Percentiles rank a stretch among this genome's conserved stretches.
These are phyloP conservation scores for Yamadazyma jaroonii DNA, from an alignment of 1,139 yeast genomes.

Conservation along the genomic window DNA sequence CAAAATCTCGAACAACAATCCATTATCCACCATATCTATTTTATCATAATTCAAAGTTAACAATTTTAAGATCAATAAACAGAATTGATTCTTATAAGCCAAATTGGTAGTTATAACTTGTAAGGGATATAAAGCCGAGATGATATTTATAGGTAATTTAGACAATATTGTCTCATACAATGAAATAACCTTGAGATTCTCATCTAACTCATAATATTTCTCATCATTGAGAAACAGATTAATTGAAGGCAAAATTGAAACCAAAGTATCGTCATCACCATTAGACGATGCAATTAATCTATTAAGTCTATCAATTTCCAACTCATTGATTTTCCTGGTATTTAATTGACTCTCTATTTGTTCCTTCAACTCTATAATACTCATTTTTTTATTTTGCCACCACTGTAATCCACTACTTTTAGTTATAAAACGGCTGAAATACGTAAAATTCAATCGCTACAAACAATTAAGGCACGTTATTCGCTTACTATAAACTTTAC, in stretches of 20 bases:
- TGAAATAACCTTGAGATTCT: slow-evolving; percentile 17
- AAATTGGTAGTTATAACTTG: slow-evolving; percentile 20
- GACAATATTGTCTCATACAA: slow-evolving; percentile 23
- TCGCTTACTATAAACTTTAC: too few species aligned
- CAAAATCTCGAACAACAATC: not conserved
- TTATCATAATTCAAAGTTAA: slow-evolving; percentile 17
- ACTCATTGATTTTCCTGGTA: not conserved
- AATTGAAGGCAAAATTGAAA: slow-evolving; percentile 4
- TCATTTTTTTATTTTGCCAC: not conserved
- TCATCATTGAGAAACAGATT: slow-evolving; percentile 7
- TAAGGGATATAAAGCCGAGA: slow-evolving; percentile 20
- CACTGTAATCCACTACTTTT: not conserved
- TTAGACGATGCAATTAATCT: not conserved
- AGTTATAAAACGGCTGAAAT: not conserved
- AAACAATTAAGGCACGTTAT: too few species aligned
- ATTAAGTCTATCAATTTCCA: not conserved
- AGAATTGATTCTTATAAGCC: slow-evolving; percentile 11
- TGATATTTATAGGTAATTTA: slow-evolving; percentile 16
- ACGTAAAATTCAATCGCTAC: too few species aligned
- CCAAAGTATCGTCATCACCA: not conserved
- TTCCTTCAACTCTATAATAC: not conserved
- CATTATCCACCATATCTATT: slow-evolving; percentile 16
- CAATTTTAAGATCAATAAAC: slow-evolving; percentile 19
- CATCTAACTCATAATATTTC: slow-evolving; percentile 18
- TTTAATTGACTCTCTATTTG: not conserved